A percentile compares a stretch with the other conserved stretches of the same genome.
Conservation (phyloP, 371 early-diverging fungal genomes). For the Vairimorpha apis region DNA sequence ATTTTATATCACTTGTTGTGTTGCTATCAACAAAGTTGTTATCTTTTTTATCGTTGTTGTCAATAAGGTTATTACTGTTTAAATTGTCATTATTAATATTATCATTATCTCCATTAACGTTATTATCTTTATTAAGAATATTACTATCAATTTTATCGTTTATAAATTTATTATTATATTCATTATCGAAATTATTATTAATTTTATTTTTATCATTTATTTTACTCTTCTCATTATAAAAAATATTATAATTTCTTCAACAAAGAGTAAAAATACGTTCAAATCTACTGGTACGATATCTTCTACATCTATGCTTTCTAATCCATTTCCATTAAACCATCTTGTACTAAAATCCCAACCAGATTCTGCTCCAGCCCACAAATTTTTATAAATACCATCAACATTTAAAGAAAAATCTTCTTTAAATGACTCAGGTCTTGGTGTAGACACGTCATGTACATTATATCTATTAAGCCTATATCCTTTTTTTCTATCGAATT, state of each 20-base stretch:
- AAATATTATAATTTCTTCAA: constrained; percentile 66
- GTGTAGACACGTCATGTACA: constrained; percentile 51
- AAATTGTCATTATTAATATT: neutral
- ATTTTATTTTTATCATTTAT: neutral
- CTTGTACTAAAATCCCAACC: constrained; percentile 79
- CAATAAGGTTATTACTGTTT: neutral
- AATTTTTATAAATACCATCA: constrained; percentile 65
- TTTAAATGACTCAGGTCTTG: constrained; percentile 72
- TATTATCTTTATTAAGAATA: neutral
- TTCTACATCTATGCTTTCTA: constrained; percentile 65
- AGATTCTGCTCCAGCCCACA: constrained; percentile 75
- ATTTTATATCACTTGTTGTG: neutral
- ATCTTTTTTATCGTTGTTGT: neutral
- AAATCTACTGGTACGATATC: constrained; percentile 73
- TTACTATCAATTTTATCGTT: neutral
- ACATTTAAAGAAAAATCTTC: constrained; percentile 66
- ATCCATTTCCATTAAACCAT: constrained; percentile 64
- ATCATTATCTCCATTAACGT: neutral
- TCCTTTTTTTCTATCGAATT: constrained; percentile 13
- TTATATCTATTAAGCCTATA: constrained; percentile 34
- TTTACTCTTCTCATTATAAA: constrained; percentile 62
- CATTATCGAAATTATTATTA: too few species aligned
- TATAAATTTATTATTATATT: neutral
- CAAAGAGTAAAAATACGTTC: constrained; percentile 71
- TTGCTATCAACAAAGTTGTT: neutral